A percentile compares a stretch with the other conserved stretches of the same genome.
phyloP scores from a whole-genome alignment of 352 stramenopile genomes.

The Globisporangium yorkense region DNA sequence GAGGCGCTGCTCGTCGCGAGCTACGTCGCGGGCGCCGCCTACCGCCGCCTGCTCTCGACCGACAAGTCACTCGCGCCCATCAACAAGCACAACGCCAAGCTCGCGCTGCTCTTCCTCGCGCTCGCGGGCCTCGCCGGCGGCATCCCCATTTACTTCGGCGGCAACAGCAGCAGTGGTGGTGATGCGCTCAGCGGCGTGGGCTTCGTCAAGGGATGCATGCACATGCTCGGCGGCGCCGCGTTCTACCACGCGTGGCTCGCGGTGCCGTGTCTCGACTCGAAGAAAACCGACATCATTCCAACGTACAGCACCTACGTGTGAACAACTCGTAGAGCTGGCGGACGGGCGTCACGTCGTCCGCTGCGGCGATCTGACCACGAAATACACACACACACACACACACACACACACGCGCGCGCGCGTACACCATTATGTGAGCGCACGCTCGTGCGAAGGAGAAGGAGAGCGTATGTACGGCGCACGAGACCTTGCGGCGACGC shows the following conservation, averaged over 20 bases:
- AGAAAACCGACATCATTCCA: slow-evolving; percentile 77
- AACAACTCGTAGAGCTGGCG: slow-evolving; percentile 34
- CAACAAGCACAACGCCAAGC: slow-evolving; percentile 44
- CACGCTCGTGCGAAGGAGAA: too few species aligned
- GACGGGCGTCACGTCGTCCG: slow-evolving; percentile 26
- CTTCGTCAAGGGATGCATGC: slow-evolving; percentile 61
- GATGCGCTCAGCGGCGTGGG: slow-evolving; percentile 33
- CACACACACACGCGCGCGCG: not conserved
- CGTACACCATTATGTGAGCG: not conserved
- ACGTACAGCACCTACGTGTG: slow-evolving; percentile 57
- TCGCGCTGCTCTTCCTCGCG: slow-evolving; percentile 38
- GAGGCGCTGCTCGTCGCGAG: slow-evolving; percentile 54
- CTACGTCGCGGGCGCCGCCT: slow-evolving; percentile 52
- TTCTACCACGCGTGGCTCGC: slow-evolving; percentile 80
- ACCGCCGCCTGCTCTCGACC: slow-evolving; percentile 40
- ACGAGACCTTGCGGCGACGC: slow-evolving; percentile 31
- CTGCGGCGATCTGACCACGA: slow-evolving; percentile 22
- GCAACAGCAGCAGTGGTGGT: not conserved
- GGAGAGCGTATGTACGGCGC: too few species aligned
- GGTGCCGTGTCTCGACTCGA: slow-evolving; percentile 73
- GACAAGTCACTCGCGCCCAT: slow-evolving; percentile 48
- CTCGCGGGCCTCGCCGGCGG: slow-evolving; percentile 34
- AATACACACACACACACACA: not conserved
- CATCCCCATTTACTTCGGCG: slow-evolving; percentile 45
- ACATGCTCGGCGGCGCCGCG: slow-evolving; percentile 50